These are phyloP conservation scores for Neonothopanus nambi DNA, from an alignment of 1,284 basidiomycete genomes.

Conservation along the genomic window DNA sequence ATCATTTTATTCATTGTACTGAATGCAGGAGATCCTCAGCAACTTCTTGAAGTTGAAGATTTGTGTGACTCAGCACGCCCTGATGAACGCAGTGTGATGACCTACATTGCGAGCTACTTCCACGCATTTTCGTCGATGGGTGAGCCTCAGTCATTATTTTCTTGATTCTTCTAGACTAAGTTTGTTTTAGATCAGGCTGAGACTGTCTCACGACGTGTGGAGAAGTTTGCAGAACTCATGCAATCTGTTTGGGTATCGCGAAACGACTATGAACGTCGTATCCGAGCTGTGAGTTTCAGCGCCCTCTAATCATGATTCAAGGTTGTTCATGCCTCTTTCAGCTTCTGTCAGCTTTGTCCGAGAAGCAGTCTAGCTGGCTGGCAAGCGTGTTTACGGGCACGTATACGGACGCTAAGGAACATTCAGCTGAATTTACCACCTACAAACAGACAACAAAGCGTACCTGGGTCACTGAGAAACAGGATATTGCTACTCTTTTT, in stretches of 20 bases:
- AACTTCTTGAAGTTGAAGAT: slow-evolving; percentile 95
- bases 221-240: slow-evolving; percentile 96
- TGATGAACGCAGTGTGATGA: slow-evolving; percentile 96
- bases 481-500: slow-evolving; percentile 87
- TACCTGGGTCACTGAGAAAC: slow-evolving; percentile 86
- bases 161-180: neutral
- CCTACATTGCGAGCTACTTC: slow-evolving; percentile 94
- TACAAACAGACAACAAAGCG: slow-evolving; percentile 91
- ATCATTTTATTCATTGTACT: slow-evolving; percentile 16
- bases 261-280: slow-evolving; percentile 94
- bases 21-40: slow-evolving; percentile 43
- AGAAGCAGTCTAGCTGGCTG: slow-evolving; percentile 68
- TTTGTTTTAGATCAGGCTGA: slow-evolving; percentile 81
- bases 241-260: slow-evolving; percentile 82
- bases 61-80: slow-evolving; percentile 87
- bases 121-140: slow-evolving; percentile 98
- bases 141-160: slow-evolving; percentile 34
- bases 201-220: slow-evolving; percentile 89
- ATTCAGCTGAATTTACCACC: slow-evolving; percentile 71
- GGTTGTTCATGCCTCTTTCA: slow-evolving; percentile 29
- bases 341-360: slow-evolving; percentile 66
- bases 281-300: slow-evolving; percentile 56
- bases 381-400: slow-evolving; percentile 65
- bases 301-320: neutral
- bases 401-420: slow-evolving; percentile 81